A percentile compares a stretch with the other conserved stretches of the same genome.
Evolutionary conservation across 2,329 filamentous ascomycete species (phyloP).

Genomic region (Stachybotrys chartarum): DNA sequence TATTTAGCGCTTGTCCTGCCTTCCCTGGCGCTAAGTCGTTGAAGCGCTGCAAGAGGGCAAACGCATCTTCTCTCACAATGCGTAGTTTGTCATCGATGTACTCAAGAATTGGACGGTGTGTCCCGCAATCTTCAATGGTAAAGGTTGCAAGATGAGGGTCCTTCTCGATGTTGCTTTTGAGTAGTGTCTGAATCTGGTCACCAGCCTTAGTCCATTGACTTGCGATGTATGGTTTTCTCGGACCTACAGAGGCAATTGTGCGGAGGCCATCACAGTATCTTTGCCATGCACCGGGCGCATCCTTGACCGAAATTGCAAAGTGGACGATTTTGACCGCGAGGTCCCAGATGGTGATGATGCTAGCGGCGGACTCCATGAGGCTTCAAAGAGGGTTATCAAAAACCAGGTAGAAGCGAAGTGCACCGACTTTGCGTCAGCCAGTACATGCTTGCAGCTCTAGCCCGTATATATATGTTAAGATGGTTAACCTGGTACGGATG

Average conservation of each 20-base stretch:
- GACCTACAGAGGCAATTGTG: background rate
- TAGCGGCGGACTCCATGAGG: background rate
- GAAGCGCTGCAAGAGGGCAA: background rate
- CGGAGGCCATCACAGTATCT: background rate
- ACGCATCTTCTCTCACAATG: background rate
- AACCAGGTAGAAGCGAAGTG: background rate
- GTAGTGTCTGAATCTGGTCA: background rate
- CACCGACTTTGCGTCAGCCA: background rate
- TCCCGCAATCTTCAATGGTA: background rate
- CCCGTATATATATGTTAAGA: background rate
- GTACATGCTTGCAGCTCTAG: background rate
- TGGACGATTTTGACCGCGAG: background rate
- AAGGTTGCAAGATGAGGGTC: background rate
- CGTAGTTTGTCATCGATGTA: background rate
- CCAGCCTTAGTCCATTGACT: background rate
- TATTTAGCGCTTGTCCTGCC: too few relatives aligned
- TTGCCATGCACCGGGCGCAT: background rate
- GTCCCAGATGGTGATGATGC: background rate
- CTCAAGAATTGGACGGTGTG: background rate
- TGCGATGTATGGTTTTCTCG: too few relatives aligned
- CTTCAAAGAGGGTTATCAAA: background rate
- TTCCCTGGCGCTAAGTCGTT: too few relatives aligned
- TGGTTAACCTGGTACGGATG: too few relatives aligned
- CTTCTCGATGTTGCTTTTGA: background rate
- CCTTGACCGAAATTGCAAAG: background rate